A percentile compares a stretch with the other conserved stretches of the same genome.
Conservation (phyloP, 2,329 filamentous ascomycete species). For the Sarocladium kiliense region DNA sequence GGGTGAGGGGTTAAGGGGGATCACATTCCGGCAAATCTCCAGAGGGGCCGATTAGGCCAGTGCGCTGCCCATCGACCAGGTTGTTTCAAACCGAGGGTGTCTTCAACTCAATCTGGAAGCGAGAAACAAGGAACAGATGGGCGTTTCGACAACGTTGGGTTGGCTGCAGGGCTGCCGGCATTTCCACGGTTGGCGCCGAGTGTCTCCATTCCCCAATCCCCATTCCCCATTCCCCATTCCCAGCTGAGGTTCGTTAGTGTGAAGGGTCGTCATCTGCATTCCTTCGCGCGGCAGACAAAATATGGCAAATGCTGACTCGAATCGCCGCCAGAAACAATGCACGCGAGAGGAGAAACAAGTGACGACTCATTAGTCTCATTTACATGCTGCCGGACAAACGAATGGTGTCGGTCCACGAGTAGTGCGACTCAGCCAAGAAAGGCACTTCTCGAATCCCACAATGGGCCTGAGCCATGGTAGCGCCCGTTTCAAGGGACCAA, state of each 20-base stretch:
- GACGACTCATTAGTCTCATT: neutral
- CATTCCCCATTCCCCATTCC: neutral
- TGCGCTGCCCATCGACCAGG: neutral
- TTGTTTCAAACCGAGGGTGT: neutral
- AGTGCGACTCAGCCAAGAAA: neutral
- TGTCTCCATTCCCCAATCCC: neutral
- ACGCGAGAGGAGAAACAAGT: neutral
- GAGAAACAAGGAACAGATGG: neutral
- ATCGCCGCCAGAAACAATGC: neutral
- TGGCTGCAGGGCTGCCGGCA: neutral
- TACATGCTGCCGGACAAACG: neutral
- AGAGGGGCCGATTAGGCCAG: neutral
- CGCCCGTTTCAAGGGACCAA: constrained; percentile 8
- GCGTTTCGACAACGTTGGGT: neutral
- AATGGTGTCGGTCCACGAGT: neutral
- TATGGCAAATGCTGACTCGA: neutral
- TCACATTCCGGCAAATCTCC: constrained; percentile 1
- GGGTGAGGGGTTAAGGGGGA: neutral
- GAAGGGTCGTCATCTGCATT: constrained; percentile 3
- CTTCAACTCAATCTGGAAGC: neutral
- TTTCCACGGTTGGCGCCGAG: neutral
- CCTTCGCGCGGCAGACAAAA: neutral
- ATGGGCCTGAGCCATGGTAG: constrained; percentile 5
- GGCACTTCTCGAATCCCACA: neutral
- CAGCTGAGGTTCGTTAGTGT: neutral